Evolutionary conservation across 148 eudicot species (phyloP), one percentile per base, ranked within the genome.

Genomic region (Vaccinium myrtillus): DNA sequence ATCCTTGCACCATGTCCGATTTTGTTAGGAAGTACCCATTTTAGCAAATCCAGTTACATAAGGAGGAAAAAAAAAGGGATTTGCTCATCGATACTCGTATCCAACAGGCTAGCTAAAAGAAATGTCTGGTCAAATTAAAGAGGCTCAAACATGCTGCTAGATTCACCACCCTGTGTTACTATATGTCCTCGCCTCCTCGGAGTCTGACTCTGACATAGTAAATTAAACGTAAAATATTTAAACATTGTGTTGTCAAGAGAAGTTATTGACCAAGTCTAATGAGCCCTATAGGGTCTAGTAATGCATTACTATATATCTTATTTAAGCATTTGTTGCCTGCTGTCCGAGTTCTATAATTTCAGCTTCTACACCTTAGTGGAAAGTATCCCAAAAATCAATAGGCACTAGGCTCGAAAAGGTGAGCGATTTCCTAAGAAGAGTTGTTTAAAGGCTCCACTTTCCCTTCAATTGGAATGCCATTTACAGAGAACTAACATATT

Each of bases 31-130:
- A 77, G 54, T 11, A 49, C 19, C 18, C 56, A 49, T n/a, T 50
- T 50, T 51, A n/a, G 46, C 46, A 43, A 43, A 43, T 43, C 6
- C 46, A 43, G 46, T 43, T 43, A 43, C 6, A 43, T 43, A 43
- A 43, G 46, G 46, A 43, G 6, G 5, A 3, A 39, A 39, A 2
- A n/a, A 48, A 76, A 19, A 58, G 27, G 79, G 36, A 77, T 49
- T 50, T 14, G 2, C 19, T 21, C 56, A n/a, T 8, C 2, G 11
- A 23, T 2, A 23, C 30, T 49, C 15, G 30, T 1, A 77, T 77
- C 36, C 36, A 50, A 32, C 79, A 77, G 79, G 79, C 39, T 56
- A 49, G 79, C 79, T 51, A 49, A 49, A n/a, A 69, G 39, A 46
- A 8, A 46, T 75, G 30, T 9, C 55, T 48, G 30, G 8, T 21